Evolutionary conservation across 768 basidiomycete genomes (phyloP).

Genomic region (Lentinus tigrinus): DNA sequence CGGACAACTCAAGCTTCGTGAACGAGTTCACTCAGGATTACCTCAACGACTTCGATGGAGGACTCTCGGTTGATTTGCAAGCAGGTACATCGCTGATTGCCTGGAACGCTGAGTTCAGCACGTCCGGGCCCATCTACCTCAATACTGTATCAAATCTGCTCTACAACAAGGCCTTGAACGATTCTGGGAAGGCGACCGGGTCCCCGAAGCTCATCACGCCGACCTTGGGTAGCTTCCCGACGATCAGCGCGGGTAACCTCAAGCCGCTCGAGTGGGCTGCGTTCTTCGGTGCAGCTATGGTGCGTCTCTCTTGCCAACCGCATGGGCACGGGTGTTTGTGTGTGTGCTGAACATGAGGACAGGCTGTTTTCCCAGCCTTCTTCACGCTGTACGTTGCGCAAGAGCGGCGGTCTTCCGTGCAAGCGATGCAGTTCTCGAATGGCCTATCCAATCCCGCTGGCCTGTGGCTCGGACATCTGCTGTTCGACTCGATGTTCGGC

Average conservation of each 20-base stretch:
- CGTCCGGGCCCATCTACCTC: slow-evolving; percentile 57
- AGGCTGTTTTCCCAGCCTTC: slow-evolving; percentile 80
- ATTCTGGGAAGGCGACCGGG: slow-evolving; percentile 41
- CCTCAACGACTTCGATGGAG: slow-evolving; percentile 58
- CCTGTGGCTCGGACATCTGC: slow-evolving; percentile 76
- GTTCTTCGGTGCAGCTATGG: slow-evolving; percentile 75
- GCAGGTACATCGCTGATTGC: slow-evolving; percentile 57
- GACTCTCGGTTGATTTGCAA: slow-evolving; percentile 57
- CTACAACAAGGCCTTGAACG: slow-evolving; percentile 61
- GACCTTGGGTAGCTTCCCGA: slow-evolving; percentile 57
- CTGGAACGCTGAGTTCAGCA: slow-evolving; percentile 66
- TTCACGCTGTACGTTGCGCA: slow-evolving; percentile 74
- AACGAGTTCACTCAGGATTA: slow-evolving; percentile 49
- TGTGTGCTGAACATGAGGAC: neutral
- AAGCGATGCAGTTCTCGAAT: slow-evolving; percentile 82
- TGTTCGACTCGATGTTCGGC: slow-evolving; percentile 66
- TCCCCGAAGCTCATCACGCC: slow-evolving; percentile 48
- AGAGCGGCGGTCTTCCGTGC: slow-evolving; percentile 70
- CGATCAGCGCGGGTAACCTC: slow-evolving; percentile 51
- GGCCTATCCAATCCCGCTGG: slow-evolving; percentile 68
- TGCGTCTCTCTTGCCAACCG: slow-evolving; percentile 31
- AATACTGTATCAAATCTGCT: slow-evolving; percentile 70
- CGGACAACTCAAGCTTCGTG: slow-evolving; percentile 62
- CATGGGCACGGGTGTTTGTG: neutral
- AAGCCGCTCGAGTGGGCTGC: slow-evolving; percentile 69